Conservation (phyloP, 1,284 basidiomycete genomes). For the Hymenochaete sp. region DNA sequence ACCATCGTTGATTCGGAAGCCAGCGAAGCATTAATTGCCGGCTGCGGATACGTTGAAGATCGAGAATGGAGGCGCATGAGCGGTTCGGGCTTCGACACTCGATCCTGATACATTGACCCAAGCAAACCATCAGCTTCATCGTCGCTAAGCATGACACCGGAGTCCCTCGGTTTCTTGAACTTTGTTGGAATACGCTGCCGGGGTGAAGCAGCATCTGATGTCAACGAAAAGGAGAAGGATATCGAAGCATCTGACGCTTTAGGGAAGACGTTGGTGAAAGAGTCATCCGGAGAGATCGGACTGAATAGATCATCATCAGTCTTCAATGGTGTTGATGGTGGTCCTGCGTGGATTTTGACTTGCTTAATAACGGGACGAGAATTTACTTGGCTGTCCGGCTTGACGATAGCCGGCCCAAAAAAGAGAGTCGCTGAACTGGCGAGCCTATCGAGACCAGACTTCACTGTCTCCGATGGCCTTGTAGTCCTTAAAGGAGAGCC, state of each 20-base stretch:
- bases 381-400: constrained; percentile 23
- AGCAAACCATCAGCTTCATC: constrained; percentile 37
- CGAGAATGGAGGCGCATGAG: constrained; percentile 24
- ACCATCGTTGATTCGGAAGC: constrained; percentile 36
- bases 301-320: constrained; percentile 10
- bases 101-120: constrained; percentile 1
- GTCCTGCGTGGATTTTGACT: constrained; percentile 23
- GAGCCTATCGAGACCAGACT: constrained; percentile 7
- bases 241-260: constrained; percentile 21
- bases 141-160: constrained; percentile 52
- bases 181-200: constrained; percentile 54
- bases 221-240: constrained; percentile 50
- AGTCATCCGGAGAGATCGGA: constrained; percentile 3
- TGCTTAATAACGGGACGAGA: background rate
- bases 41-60: constrained; percentile 39
- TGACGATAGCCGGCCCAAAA: constrained; percentile 56
- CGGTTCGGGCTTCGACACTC: constrained; percentile 10
- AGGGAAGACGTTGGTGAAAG: constrained; percentile 14
- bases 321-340: constrained; percentile 25
- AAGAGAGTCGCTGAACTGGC: constrained; percentile 57
- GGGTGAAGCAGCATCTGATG: constrained; percentile 42
- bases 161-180: constrained; percentile 57
- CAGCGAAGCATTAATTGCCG: constrained; percentile 53
- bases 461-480: constrained; percentile 13
- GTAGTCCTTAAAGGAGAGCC: constrained; percentile 10